Evolutionary conservation across 2,329 filamentous ascomycete species (phyloP), one percentile per base, ranked within the genome.

Genomic region (Juglanconis oblonga): DNA sequence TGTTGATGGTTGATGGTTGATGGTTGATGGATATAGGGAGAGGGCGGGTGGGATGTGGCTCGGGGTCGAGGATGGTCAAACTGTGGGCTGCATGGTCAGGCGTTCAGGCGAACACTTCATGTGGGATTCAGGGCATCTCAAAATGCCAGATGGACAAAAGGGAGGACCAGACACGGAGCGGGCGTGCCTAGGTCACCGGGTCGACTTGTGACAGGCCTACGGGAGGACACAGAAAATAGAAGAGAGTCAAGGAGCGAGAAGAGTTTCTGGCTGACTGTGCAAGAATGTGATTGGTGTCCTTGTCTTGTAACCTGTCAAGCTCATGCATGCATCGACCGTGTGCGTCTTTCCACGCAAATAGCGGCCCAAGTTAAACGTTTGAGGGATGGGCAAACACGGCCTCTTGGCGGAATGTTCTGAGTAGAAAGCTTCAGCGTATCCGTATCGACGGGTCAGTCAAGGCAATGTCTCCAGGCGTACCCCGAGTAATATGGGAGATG

Each of bases 71-170:
- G 51, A 29, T 31, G 50, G 50, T 54, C 50, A 54, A 53, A 54
- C 57, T 54, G 36, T 58, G 57, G 44, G 42, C 57, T 58, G 51
- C 57, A 58, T 58, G 57, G 44, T 54, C 40, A 40, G 57, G 57
- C 57, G 57, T 58, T 58, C 57, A 54, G 57, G 57, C 54, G 54
- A 56, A 49, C 54, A 56, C 53, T 48, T 55, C 6, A 32, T 49
- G 45, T 11, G 54, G 17, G 24, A 56, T 32, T 11, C 31, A 47
- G 33, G 40, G 53, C 38, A 33, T 44, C 17, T 13, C 31, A 44
- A 14, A n/a, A 13, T 31, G 33, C 29, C 35, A 14, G 24, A 49
- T 13, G 45, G n/a, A n/a, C 24, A 24, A 35, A 36, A 48, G n/a
- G 2, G 31, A 32, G 14, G 40, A 6, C 40, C 14, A 44, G 5